Percentiles rank a stretch among this genome's conserved stretches.
phyloP scores from a whole-genome alignment of 148 eudicot genomes.

The Camellia sinensis region DNA sequence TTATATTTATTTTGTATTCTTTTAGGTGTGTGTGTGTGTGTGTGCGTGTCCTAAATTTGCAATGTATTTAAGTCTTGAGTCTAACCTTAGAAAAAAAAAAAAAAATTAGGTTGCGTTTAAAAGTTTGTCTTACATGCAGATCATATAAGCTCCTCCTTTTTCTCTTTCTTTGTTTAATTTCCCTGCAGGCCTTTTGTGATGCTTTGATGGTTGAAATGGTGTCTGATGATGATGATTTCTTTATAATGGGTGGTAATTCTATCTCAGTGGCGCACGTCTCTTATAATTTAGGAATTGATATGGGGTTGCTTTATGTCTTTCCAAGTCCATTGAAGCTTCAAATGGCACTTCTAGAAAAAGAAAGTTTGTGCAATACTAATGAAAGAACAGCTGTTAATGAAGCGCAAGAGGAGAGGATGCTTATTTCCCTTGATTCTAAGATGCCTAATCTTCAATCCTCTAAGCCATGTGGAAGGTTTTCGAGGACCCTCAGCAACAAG shows the following conservation, averaged over 20 bases:
- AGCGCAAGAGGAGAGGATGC: conserved; percentile 26
- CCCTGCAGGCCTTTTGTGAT: conserved; percentile 60
- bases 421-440: conserved; percentile 23
- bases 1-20: no score
- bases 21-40: no score
- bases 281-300: conserved; percentile 70
- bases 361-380: conserved; percentile 22
- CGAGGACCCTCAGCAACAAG: conserved; percentile 18
- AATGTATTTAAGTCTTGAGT: background rate
- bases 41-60: background rate
- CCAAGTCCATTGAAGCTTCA: conserved; percentile 72
- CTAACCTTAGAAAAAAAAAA: background rate
- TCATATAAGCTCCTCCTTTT: background rate
- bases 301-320: conserved; percentile 68
- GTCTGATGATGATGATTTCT: conserved; percentile 64
- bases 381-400: conserved; percentile 20
- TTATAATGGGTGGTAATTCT: conserved; percentile 83
- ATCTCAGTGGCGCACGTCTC: conserved; percentile 76
- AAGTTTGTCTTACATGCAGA: background rate
- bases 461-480: conserved; percentile 29
- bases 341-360: conserved; percentile 46
- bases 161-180: background rate
- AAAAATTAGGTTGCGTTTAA: background rate
- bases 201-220: conserved; percentile 59
- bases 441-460: conserved; percentile 18